Percentiles rank a stretch among this genome's conserved stretches.
Evolutionary conservation across 1,284 basidiomycete genomes (phyloP).

Genomic region (Moesziomyces parantarcticus): DNA sequence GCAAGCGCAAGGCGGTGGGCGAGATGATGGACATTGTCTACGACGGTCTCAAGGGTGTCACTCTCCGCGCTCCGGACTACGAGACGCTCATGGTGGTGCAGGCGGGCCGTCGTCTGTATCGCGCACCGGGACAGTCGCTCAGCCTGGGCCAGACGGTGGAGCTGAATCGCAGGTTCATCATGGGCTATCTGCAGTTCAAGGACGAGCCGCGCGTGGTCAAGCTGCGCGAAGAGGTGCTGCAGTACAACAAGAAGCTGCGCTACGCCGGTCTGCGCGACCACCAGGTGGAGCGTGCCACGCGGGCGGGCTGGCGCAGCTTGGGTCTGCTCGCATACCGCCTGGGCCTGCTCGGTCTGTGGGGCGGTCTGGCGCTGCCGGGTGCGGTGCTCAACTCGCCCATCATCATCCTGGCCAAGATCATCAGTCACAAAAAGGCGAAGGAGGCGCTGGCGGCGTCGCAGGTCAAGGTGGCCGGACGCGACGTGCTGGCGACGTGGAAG

Average conservation of each 20-base stretch:
- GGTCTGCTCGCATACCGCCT: constrained; percentile 87
- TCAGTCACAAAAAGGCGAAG: constrained; percentile 90
- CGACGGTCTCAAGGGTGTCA: constrained; percentile 96
- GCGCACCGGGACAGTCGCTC: constrained; percentile 91
- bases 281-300: constrained; percentile 81
- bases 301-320: constrained; percentile 82
- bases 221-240: constrained; percentile 84
- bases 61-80: constrained; percentile 93
- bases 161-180: constrained; percentile 91
- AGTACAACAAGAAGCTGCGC: constrained; percentile 89
- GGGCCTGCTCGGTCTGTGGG: constrained; percentile 84
- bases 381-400: constrained; percentile 95
- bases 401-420: constrained; percentile 89
- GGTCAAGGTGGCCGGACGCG: constrained; percentile 93
- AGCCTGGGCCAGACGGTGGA: constrained; percentile 97
- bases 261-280: constrained; percentile 98
- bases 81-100: constrained; percentile 99
- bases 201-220: constrained; percentile 90
- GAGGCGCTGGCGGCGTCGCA: constrained; percentile 96
- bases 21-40: constrained; percentile 92
- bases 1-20: constrained; percentile 89
- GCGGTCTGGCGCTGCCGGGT: constrained; percentile 87
- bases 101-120: constrained; percentile 92
- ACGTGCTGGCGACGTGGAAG: constrained; percentile 98
- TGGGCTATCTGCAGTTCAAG: constrained; percentile 91